A percentile compares a stretch with the other conserved stretches of the same genome.
phyloP scores from a whole-genome alignment of 1,284 basidiomycete species.

The Sphagnurus paluster region DNA sequence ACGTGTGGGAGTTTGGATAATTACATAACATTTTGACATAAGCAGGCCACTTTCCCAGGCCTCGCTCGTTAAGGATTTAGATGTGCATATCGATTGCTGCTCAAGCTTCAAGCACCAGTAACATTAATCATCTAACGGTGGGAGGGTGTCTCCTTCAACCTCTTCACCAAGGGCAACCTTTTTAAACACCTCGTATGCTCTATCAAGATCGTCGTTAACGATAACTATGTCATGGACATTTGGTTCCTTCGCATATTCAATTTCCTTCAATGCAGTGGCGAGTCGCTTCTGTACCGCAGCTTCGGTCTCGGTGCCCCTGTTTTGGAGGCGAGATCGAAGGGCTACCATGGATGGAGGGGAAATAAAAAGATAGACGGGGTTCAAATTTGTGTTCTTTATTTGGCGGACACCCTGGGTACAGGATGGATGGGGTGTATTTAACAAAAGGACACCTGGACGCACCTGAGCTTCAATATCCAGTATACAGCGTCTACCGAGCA shows the following conservation, averaged over 20 bases:
- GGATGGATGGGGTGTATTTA: conserved; percentile 12
- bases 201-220: conserved; percentile 89
- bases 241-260: conserved; percentile 81
- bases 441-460: conserved; percentile 25
- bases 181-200: conserved; percentile 76
- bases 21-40: too few relatives aligned
- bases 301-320: conserved; percentile 86
- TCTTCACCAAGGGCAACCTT: conserved; percentile 69
- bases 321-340: conserved; percentile 70
- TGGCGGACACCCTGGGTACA: conserved; percentile 79
- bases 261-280: conserved; percentile 79
- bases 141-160: conserved; percentile 54
- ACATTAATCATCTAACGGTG: conserved; percentile 55
- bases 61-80: too few relatives aligned
- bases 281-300: conserved; percentile 77
- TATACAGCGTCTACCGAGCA: conserved; percentile 76
- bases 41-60: too few relatives aligned
- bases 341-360: conserved; percentile 79
- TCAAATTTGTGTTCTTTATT: conserved; percentile 77
- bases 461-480: conserved; percentile 98
- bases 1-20: too few relatives aligned
- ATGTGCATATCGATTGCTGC: neutral
- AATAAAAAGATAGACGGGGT: conserved; percentile 93
- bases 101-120: neutral
- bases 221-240: conserved; percentile 84